phyloP scores from a whole-genome alignment of 331 rosid genomes.

The Spiraea crenata region DNA sequence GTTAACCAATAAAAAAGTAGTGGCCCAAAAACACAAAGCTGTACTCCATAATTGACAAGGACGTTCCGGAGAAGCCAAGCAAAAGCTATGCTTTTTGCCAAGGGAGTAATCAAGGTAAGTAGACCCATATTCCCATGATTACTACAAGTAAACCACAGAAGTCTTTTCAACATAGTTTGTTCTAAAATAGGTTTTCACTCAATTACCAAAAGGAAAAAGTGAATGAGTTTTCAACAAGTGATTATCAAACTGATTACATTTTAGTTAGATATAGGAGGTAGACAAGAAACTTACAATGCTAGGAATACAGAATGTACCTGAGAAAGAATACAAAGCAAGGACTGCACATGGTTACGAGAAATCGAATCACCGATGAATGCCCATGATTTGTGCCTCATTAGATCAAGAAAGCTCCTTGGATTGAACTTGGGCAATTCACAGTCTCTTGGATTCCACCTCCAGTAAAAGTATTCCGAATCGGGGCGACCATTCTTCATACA shows the following conservation, averaged over 20 bases:
- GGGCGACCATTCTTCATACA: conserved; percentile 85
- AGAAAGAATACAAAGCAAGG: conserved; percentile 81
- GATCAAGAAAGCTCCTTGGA: conserved; percentile 58
- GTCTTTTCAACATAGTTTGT: background rate
- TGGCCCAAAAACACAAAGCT: conserved; percentile 37
- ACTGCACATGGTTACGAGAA: conserved; percentile 87
- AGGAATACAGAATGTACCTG: conserved; percentile 39
- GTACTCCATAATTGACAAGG: conserved; percentile 24
- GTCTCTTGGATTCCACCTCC: conserved; percentile 80
- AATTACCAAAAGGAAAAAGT: conserved; percentile 8
- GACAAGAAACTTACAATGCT: no score
- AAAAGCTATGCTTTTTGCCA: background rate
- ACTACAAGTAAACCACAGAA: background rate
- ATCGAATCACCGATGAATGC: conserved; percentile 90
- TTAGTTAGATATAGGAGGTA: no score
- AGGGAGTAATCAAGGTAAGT: background rate
- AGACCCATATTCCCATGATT: background rate
- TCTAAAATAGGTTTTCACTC: background rate
- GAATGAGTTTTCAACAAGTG: conserved; percentile 1
- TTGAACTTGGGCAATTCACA: conserved; percentile 66
- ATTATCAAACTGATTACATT: no score
- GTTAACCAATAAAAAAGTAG: conserved; percentile 24
- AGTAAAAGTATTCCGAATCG: conserved; percentile 68
- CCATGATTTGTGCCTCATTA: conserved; percentile 66
- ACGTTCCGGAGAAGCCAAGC: conserved; percentile 1